These are phyloP conservation scores for Marchantia polymorpha DNA, from an alignment of 225 moss, liverwort and hornwort species.

Conservation along the genomic window DNA sequence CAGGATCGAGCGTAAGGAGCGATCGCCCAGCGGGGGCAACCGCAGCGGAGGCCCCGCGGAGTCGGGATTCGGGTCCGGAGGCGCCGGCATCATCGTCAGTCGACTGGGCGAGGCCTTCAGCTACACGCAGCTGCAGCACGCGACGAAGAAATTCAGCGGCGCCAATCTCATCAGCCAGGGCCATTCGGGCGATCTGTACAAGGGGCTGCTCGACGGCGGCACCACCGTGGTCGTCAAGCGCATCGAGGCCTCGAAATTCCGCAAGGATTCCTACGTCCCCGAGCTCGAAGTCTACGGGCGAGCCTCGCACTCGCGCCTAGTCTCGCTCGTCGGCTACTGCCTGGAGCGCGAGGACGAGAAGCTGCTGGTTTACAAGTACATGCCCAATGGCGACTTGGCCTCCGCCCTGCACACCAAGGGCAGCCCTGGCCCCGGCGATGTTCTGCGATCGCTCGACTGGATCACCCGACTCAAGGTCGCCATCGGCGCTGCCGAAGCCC, in stretches of 20 bases:
- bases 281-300: slow-evolving; percentile 83
- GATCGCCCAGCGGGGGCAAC: slow-evolving; percentile 33
- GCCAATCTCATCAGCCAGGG: slow-evolving; percentile 67
- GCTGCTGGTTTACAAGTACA: slow-evolving; percentile 75
- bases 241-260: slow-evolving; percentile 69
- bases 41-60: slow-evolving; percentile 44
- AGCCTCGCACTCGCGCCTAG: slow-evolving; percentile 61
- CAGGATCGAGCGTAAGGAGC: slow-evolving; percentile 43
- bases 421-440: slow-evolving; percentile 81
- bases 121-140: slow-evolving; percentile 65
- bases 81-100: slow-evolving; percentile 47
- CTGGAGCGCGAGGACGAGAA: slow-evolving; percentile 88
- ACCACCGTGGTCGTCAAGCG: slow-evolving; percentile 67
- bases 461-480: slow-evolving; percentile 91
- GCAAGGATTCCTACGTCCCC: slow-evolving; percentile 78
- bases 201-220: slow-evolving; percentile 61
- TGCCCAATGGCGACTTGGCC: slow-evolving; percentile 76
- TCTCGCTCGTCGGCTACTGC: slow-evolving; percentile 73
- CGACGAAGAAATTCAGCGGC: slow-evolving; percentile 68
- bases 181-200: slow-evolving; percentile 82
- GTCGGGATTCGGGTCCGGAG: slow-evolving; percentile 44
- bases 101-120: slow-evolving; percentile 77
- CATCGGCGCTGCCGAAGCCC: slow-evolving; percentile 84
- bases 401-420: slow-evolving; percentile 83
- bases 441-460: slow-evolving; percentile 84